These are phyloP conservation scores for Cymbopogon flexuosus DNA, from an alignment of 202 grass and related monocot species.

Conservation along the genomic window DNA sequence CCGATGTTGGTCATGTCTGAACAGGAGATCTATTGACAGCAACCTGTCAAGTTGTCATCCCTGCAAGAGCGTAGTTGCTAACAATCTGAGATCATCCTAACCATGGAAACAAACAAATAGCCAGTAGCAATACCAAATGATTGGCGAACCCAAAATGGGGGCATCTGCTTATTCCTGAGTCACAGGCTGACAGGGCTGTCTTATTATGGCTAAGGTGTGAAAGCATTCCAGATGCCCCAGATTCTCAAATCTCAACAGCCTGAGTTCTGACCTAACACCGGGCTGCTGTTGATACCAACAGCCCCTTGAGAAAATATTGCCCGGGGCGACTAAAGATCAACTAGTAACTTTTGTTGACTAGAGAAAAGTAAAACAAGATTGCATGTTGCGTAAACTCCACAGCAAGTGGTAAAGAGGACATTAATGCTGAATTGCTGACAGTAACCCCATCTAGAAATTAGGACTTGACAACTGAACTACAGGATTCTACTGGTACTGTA, in stretches of 20 bases:
- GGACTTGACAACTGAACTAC: slow-evolving; percentile 15
- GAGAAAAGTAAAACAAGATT: slow-evolving; percentile 25
- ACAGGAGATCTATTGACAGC: neutral
- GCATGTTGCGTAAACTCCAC: slow-evolving; percentile 21
- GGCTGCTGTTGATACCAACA: neutral
- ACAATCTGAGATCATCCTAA: slow-evolving; percentile 18
- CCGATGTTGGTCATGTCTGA: slow-evolving; percentile 44
- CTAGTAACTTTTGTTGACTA: slow-evolving; percentile 7
- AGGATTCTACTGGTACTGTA: neutral
- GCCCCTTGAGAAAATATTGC: slow-evolving; percentile 20
- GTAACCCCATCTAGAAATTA: neutral
- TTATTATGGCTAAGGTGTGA: slow-evolving; percentile 21
- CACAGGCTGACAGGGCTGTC: neutral
- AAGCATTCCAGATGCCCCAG: neutral
- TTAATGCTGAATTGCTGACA: slow-evolving; percentile 1
- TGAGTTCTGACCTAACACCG: slow-evolving; percentile 30
- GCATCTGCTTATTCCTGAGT: neutral
- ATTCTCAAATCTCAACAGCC: slow-evolving; percentile 6
- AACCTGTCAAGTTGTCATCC: slow-evolving; percentile 27
- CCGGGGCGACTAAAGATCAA: neutral
- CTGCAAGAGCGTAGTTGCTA: neutral
- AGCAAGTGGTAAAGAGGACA: neutral
- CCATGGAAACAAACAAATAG: neutral
- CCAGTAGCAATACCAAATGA: neutral
- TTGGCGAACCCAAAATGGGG: slow-evolving; percentile 9